These are phyloP conservation scores for Leccinum insolens DNA, from an alignment of 1,284 basidiomycete genomes.

Conservation along the genomic window DNA sequence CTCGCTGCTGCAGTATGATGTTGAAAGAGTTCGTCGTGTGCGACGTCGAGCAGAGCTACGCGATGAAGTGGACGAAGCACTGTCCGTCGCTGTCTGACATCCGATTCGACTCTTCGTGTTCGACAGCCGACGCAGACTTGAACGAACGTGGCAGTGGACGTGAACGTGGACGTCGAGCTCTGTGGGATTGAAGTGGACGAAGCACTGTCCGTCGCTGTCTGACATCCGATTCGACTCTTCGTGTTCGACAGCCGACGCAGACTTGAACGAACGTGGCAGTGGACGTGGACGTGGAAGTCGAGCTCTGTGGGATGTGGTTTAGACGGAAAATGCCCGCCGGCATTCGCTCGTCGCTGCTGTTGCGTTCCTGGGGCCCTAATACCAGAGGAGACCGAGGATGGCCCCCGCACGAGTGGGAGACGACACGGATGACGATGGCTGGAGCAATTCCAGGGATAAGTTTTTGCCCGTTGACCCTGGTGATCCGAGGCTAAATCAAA, in stretches of 20 bases:
- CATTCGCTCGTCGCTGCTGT: not conserved
- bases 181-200: constrained; percentile 21
- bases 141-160: constrained; percentile 19
- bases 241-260: constrained; percentile 15
- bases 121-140: constrained; percentile 10
- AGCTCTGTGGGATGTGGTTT: constrained; percentile 36
- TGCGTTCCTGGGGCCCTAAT: constrained; percentile 38
- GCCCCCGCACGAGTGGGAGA: constrained; percentile 19
- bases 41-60: constrained; percentile 25
- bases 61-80: constrained; percentile 30
- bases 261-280: constrained; percentile 12
- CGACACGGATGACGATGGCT: constrained; percentile 26
- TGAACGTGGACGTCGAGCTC: too few relatives aligned
- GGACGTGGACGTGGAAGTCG: constrained; percentile 19
- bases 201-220: constrained; percentile 25
- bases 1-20: not conserved
- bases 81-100: constrained; percentile 31
- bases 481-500: constrained; percentile 10
- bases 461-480: constrained; percentile 2
- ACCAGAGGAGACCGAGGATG: constrained; percentile 50
- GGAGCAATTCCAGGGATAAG: constrained; percentile 29
- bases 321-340: constrained; percentile 20
- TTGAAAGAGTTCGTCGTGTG: constrained; percentile 34
- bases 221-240: constrained; percentile 36
- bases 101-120: constrained; percentile 34